Base-by-base conservation (phyloP, 352 stramenopile genomes). In the Phytophthora syringae region DNA sequence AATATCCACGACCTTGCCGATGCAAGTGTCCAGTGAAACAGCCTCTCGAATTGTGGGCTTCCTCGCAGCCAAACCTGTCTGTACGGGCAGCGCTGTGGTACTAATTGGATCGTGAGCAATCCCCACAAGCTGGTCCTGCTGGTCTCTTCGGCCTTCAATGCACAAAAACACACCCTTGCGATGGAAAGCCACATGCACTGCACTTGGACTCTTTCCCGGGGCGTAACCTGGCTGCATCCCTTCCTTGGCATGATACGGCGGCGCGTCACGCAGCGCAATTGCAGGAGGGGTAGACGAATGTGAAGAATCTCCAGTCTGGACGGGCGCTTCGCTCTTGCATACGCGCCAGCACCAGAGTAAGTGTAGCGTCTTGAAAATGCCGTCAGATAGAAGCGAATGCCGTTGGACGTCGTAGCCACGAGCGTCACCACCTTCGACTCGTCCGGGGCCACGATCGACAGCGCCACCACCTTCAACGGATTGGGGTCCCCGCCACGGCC, bases 301-400 rank as follows among this genome's bases (percentile, higher is more conserved):
- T 90, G 89, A 36, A 94, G 61, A 52, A 94, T 79, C 54, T 94
- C 82, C 5, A 96, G 69, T 22, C 79, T 72, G 1, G 76, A 89
- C 18, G 88, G 88, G 10, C 88, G 84, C 53, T 84, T 92, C 21
- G 74, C 39, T 15, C 64, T 86, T 34, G 71, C 56, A 25, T 69
- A 76, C 12, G 59, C 76, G 9, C 77, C 68, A 22, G 72, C 74
- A 28, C 52, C 64, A 3, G 69, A 59, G 24, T 74, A 77, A 49
- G 84, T 77, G 18, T 83, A 73, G 12, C 81, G 73, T 5, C 84
- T 74, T n/a, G 88, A 91, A 49, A 98, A 89, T 0, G 80, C 90
- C 0, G 93, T 97, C 18, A 99, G 69, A 70, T 98, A 99, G 47
- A 98, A 97, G 40, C 96, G 87, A 36, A 98, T 89, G n/a, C 94